Conservation (phyloP, 2,329 filamentous ascomycete genomes). For the Ophiostoma sp. region DNA sequence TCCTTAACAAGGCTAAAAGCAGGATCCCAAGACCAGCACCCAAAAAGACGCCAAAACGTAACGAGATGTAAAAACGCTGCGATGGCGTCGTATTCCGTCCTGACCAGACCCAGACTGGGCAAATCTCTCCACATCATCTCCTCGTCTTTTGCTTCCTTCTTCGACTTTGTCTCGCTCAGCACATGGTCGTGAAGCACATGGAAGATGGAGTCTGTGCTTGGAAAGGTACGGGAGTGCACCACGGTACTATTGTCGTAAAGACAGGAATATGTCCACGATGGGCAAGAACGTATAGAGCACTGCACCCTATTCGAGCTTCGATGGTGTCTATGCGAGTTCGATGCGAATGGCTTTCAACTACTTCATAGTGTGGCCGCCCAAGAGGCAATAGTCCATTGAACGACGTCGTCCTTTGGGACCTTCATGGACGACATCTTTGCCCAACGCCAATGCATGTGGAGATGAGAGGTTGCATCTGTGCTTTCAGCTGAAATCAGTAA, state of each 20-base stretch:
- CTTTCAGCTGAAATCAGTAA: background rate
- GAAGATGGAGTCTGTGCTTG: background rate
- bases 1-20: background rate
- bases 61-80: background rate
- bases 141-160: background rate
- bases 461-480: background rate
- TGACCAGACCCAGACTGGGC: background rate
- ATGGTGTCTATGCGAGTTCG: background rate
- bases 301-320: background rate
- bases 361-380: background rate
- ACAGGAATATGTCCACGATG: background rate
- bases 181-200: background rate
- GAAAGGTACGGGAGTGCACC: background rate
- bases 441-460: background rate
- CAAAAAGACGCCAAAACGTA: constrained; percentile 3
- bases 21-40: background rate
- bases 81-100: constrained; percentile 3
- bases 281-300: background rate
- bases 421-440: too few relatives aligned
- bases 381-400: background rate
- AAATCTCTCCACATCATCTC: background rate
- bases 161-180: background rate
- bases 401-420: background rate
- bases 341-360: background rate
- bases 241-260: background rate